phyloP scores from a whole-genome alignment of 202 grass and related monocot genomes.

The Carex arenaria region DNA sequence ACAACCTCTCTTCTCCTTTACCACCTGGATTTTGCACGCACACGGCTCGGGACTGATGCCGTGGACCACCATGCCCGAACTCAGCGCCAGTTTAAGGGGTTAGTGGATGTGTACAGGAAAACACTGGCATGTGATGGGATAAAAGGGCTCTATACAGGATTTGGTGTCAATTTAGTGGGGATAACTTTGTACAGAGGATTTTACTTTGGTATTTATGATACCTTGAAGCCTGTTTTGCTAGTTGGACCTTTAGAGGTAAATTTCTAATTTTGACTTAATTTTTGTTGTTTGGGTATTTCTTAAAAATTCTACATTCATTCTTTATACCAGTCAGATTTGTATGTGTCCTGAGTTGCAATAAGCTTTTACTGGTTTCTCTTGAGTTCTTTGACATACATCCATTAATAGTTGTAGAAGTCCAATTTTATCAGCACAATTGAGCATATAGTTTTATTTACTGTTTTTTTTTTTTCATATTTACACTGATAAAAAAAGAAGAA shows the following conservation, averaged over 20 bases:
- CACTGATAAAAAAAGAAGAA: neutral
- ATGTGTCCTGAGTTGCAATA: neutral
- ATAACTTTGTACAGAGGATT: conserved; percentile 85
- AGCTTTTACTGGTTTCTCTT: neutral
- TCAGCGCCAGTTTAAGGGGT: conserved; percentile 60
- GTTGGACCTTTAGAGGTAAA: conserved; percentile 74
- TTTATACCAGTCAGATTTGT: neutral
- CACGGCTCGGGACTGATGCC: conserved; percentile 74
- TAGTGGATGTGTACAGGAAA: conserved; percentile 79
- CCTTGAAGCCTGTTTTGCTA: conserved; percentile 73
- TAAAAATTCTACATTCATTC: neutral
- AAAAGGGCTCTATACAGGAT: conserved; percentile 79
- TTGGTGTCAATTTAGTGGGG: conserved; percentile 71
- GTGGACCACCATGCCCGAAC: conserved; percentile 41
- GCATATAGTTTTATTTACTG: neutral
- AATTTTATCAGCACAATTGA: neutral
- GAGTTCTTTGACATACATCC: neutral
- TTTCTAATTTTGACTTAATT: conserved; percentile 1
- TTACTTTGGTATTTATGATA: conserved; percentile 91
- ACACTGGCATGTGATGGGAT: conserved; percentile 60
- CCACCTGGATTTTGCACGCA: conserved; percentile 90
- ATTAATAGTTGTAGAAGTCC: neutral
- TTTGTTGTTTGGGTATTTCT: neutral
- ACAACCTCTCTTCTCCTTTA: conserved; percentile 76
- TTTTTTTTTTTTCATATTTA: neutral